These are phyloP conservation scores for Biscogniauxia sp. DNA, from an alignment of 2,329 filamentous ascomycete genomes.

Conservation along the genomic window DNA sequence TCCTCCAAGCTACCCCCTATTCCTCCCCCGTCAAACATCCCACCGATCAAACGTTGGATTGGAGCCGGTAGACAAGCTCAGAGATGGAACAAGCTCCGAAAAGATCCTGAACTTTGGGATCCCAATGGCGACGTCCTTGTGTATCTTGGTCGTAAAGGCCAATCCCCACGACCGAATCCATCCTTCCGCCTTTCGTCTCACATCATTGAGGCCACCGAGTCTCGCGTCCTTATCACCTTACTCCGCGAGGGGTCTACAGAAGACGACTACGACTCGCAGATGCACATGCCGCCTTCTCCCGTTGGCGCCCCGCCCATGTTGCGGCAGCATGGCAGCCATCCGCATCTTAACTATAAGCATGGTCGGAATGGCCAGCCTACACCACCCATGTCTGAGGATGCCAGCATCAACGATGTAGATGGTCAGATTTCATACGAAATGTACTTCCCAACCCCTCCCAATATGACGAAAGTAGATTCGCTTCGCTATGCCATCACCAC, in stretches of 20 bases:
- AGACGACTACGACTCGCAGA: slow-evolving; percentile 36
- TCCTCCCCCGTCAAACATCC: slow-evolving; percentile 33
- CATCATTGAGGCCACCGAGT: slow-evolving; percentile 57
- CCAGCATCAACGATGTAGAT: slow-evolving; percentile 43
- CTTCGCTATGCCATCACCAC: slow-evolving; percentile 63
- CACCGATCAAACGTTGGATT: slow-evolving; percentile 52
- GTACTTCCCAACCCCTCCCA: slow-evolving; percentile 57
- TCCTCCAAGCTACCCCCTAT: slow-evolving; percentile 43
- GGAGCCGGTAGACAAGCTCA: slow-evolving; percentile 48
- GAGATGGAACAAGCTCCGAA: slow-evolving; percentile 56
- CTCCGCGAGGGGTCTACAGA: slow-evolving; percentile 53
- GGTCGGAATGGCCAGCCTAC: slow-evolving; percentile 38
- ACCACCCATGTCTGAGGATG: slow-evolving; percentile 45
- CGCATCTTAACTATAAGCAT: slow-evolving; percentile 23
- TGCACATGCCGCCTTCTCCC: slow-evolving; percentile 43
- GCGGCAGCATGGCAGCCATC: slow-evolving; percentile 30
- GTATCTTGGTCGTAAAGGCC: slow-evolving; percentile 48
- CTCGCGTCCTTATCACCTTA: slow-evolving; percentile 50
- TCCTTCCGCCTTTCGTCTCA: slow-evolving; percentile 59
- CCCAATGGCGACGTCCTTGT: slow-evolving; percentile 59
- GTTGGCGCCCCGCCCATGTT: slow-evolving; percentile 41
- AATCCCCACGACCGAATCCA: slow-evolving; percentile 45
- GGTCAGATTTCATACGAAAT: slow-evolving; percentile 61
- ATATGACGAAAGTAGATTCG: slow-evolving; percentile 46
- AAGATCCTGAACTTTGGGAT: slow-evolving; percentile 61